Evolutionary conservation across 1,284 basidiomycete species (phyloP).

Genomic region (Puccinia hordei): DNA sequence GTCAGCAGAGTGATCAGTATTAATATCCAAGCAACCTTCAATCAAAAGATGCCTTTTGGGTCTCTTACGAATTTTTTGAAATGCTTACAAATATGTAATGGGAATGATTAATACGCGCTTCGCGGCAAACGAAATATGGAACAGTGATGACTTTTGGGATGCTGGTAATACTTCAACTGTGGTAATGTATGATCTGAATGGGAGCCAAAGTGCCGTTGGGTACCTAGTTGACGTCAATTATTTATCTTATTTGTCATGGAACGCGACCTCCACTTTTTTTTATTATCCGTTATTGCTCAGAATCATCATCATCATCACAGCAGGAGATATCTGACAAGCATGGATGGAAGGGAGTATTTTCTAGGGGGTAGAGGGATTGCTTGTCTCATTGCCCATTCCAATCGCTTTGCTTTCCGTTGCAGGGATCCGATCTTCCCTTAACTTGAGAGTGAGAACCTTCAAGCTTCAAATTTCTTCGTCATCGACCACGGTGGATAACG

Average conservation of each 20-base stretch:
- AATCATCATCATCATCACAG: background rate
- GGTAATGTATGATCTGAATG: background rate
- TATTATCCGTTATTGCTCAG: background rate
- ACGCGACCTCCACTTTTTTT: background rate
- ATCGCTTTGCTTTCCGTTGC: constrained; percentile 9
- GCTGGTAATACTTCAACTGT: background rate
- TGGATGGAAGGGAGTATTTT: background rate
- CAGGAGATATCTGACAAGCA: constrained; percentile 11
- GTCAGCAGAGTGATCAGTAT: background rate
- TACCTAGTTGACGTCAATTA: background rate
- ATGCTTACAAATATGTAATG: too few relatives aligned
- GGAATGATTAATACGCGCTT: too few relatives aligned
- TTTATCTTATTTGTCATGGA: too few relatives aligned
- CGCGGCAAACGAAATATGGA: too few relatives aligned
- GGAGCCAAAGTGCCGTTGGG: background rate
- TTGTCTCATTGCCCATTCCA: background rate
- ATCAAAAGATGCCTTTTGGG: too few relatives aligned
- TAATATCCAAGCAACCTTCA: background rate
- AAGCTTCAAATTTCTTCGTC: background rate
- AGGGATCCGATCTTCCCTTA: background rate
- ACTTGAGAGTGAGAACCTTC: background rate
- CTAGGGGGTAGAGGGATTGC: background rate
- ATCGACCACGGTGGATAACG: background rate
- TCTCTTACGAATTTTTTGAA: too few relatives aligned
- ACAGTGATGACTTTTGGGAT: too few relatives aligned